A percentile compares a stretch with the other conserved stretches of the same genome.
Evolutionary conservation across 139 green algal species (phyloP).

Genomic region (Chlamydomonas sphaeroides): DNA sequence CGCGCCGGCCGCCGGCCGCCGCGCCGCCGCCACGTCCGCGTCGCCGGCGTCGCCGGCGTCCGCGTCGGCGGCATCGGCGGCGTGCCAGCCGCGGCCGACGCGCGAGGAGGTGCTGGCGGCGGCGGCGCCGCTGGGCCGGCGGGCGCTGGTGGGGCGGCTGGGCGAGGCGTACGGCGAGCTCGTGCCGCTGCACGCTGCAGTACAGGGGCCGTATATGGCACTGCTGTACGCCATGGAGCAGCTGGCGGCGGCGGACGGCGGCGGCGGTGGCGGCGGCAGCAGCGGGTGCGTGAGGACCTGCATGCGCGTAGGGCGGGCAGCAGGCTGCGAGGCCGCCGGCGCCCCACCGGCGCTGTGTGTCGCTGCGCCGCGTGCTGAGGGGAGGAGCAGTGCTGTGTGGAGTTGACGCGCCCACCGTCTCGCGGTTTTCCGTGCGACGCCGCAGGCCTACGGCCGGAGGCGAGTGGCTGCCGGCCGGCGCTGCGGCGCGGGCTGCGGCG

Average conservation of each 20-base stretch:
- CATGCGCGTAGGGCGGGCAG: neutral
- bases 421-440: no score
- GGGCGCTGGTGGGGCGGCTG: neutral
- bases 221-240: slow-evolving; percentile 6
- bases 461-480: slow-evolving; percentile 12
- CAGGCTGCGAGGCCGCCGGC: no score
- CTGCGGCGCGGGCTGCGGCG: neutral
- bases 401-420: no score
- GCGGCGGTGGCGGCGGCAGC: neutral
- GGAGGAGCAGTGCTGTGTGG: no score
- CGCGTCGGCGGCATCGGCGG: neutral
- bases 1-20: neutral
- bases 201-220: slow-evolving; percentile 26
- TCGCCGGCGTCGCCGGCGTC: neutral
- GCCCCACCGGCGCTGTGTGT: no score
- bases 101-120: slow-evolving; percentile 16
- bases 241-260: neutral
- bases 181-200: slow-evolving; percentile 23
- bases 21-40: neutral
- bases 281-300: no score
- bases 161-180: slow-evolving; percentile 20
- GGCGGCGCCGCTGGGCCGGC: neutral
- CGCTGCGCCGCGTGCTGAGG: no score
- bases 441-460: no score
- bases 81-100: slow-evolving; percentile 17